phyloP scores from a whole-genome alignment of 768 basidiomycete species.

The Exidia glandulosa region DNA sequence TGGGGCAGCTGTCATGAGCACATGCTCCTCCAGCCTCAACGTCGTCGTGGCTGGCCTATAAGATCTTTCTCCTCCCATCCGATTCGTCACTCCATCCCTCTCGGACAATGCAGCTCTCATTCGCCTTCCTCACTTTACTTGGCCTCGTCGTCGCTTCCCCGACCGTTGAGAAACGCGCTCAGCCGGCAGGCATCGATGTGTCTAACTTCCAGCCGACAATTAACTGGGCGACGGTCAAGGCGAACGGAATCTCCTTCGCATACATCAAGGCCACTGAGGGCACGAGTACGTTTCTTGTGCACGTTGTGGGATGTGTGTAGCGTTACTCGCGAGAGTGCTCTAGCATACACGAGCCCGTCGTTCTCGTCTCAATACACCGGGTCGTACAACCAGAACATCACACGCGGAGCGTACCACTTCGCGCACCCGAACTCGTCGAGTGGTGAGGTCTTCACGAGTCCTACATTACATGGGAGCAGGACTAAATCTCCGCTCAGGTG shows the following conservation, averaged over 20 bases:
- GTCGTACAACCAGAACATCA: slow-evolving; percentile 43
- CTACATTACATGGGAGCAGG: no score
- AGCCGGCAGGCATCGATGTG: slow-evolving; percentile 44
- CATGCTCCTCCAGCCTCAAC: no score
- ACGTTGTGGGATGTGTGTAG: no score
- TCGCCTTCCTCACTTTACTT: background rate
- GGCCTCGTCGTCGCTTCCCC: background rate
- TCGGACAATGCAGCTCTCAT: background rate
- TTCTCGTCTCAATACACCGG: slow-evolving; percentile 44
- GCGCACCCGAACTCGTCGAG: slow-evolving; percentile 38
- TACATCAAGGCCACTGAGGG: slow-evolving; percentile 64
- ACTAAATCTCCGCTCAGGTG: slow-evolving; percentile 32
- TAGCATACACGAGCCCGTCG: slow-evolving; percentile 15
- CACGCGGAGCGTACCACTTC: slow-evolving; percentile 53
- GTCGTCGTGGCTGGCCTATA: no score
- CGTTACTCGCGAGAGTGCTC: no score
- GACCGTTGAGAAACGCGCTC: slow-evolving; percentile 23
- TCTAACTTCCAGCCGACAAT: slow-evolving; percentile 38
- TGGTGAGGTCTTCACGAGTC: background rate
- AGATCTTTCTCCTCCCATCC: no score
- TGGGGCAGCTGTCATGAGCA: no score
- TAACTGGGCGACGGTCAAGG: slow-evolving; percentile 40
- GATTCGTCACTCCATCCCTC: no score
- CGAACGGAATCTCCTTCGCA: slow-evolving; percentile 42
- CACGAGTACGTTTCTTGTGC: slow-evolving; percentile 28